Conservation (phyloP, 169 alveolate genomes). For the Amoebophrya sp. region DNA sequence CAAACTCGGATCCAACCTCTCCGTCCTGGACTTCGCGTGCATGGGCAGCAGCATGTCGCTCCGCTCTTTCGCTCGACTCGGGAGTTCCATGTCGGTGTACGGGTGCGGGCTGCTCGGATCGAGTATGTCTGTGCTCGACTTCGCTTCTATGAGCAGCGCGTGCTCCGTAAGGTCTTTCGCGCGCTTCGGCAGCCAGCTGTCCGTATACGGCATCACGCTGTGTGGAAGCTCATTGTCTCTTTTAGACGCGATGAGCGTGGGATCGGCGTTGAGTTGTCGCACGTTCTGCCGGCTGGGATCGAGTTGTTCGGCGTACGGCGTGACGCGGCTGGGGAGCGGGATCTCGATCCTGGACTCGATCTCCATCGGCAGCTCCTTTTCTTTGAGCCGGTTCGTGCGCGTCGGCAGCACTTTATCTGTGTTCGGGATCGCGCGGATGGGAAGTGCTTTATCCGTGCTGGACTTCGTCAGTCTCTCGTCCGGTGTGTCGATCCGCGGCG, state of each 20-base stretch:
- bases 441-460: neutral
- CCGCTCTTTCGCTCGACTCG: neutral
- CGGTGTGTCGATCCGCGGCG: conserved; percentile 13
- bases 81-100: neutral
- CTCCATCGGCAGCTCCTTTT: neutral
- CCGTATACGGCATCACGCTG: neutral
- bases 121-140: neutral
- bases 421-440: conserved; percentile 12
- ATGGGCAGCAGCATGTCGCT: neutral
- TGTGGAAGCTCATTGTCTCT: neutral
- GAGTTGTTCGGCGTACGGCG: conserved; percentile 5
- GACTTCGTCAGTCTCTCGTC: neutral
- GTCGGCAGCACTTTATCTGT: neutral
- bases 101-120: neutral
- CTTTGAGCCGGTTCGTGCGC: neutral
- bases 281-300: neutral
- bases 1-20: neutral
- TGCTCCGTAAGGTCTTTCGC: neutral
- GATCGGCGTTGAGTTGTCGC: no score
- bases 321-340: neutral
- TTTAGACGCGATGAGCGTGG: no score
- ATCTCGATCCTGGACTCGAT: conserved; percentile 10
- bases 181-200: neutral
- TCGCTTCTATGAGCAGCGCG: neutral
- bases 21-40: neutral